phyloP scores from a whole-genome alignment of 208 protist genomes.

The Leishmania gerbilli region DNA sequence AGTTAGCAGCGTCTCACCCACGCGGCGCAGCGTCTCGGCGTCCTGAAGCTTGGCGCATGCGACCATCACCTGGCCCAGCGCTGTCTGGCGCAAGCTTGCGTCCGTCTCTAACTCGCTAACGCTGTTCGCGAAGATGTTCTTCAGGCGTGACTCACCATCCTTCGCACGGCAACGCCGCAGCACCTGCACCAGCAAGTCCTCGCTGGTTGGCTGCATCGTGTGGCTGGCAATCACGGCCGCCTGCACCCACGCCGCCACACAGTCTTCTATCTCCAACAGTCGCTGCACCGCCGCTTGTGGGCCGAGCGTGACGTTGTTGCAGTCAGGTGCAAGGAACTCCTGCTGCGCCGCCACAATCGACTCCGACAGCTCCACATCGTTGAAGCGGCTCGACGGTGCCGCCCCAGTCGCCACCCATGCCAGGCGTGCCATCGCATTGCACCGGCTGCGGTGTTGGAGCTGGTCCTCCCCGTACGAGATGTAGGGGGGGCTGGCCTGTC shows the following conservation, averaged over 20 bases:
- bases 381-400: conserved; percentile 28
- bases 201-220: conserved; percentile 37
- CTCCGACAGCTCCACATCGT: conserved; percentile 49
- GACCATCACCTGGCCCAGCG: conserved; percentile 52
- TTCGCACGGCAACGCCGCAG: conserved; percentile 55
- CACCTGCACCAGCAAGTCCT: conserved; percentile 73
- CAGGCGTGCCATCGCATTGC: conserved; percentile 55
- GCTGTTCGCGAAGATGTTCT: conserved; percentile 36
- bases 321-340: conserved; percentile 44
- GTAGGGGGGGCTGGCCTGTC: conserved; percentile 25
- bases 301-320: conserved; percentile 38
- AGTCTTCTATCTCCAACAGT: conserved; percentile 43
- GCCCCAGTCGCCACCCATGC: conserved; percentile 58
- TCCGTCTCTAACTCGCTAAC: conserved; percentile 72
- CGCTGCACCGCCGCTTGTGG: conserved; percentile 64
- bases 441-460: conserved; percentile 56
- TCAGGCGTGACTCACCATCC: conserved; percentile 47
- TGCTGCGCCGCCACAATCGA: conserved; percentile 50
- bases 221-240: conserved; percentile 50
- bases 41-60: conserved; percentile 35
- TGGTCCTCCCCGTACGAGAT: conserved; percentile 59
- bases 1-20: conserved; percentile 54
- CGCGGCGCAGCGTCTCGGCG: conserved; percentile 25
- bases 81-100: conserved; percentile 40
- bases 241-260: conserved; percentile 61